Evolutionary conservation across 768 basidiomycete genomes (phyloP), one percentile per base, ranked within the genome.

Genomic region (Auricularia heimuer): DNA sequence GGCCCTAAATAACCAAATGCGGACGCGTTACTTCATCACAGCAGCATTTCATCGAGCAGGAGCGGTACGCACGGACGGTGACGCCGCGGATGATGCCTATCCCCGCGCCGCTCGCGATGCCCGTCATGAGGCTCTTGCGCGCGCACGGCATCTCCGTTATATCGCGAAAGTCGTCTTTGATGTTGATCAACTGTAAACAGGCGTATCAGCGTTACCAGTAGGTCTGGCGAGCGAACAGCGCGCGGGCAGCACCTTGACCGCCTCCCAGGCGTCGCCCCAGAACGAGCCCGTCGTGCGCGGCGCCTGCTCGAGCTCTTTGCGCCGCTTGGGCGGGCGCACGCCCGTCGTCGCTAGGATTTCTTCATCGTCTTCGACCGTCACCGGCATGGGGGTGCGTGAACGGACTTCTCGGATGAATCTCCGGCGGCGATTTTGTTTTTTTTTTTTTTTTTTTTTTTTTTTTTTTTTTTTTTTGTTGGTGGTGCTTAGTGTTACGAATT

Each of bases 81-180:
- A 91, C 74, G 2, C 84, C 86, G 64, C 90, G 82, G 63, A 92
- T 83, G 64, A 88, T 77, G 21, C 91, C 92, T 64, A 93, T 82
- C 1, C 89, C 91, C 1, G 80, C 81, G 14, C 91, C 91, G 65
- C 87, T 85, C n/a, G 85, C 87, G 69, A 93, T 92, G 14, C 91
- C 91, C 62, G 81, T 83, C 68, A 93, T 75, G 44, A 93, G 75
- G 71, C 88, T 88, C 66, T 83, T 87, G 44, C 92, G 80, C 61
- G 87, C 88, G 71, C 91, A 93, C 2, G 90, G 91, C 11, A 91
- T 80, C 69, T 90, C 83, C 62, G 80, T 79, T 61, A 92, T 80
- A 71, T 84, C 81, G 67, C 79, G 77, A 18, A 85, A 76, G 73
- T 88, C 88, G 68, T 83, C 78, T 65, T 69, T 69, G 16, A 79